Evolutionary conservation across 352 stramenopile species (phyloP).

Genomic region (Phytophthora kernoviae): DNA sequence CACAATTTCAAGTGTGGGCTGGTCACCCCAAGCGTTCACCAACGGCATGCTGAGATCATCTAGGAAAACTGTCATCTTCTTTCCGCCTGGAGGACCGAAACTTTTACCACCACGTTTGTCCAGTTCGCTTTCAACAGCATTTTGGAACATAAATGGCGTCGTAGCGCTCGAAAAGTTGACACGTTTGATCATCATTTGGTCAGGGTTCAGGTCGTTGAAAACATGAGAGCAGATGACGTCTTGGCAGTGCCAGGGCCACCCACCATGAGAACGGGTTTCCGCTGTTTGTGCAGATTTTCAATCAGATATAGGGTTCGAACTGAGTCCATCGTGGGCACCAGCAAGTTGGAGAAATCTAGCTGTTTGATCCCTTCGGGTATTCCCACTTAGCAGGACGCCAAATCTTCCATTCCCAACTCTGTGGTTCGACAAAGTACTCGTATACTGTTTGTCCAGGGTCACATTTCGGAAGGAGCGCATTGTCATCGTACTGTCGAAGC

Average conservation of each 20-base stretch:
- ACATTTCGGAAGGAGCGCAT: constrained; percentile 92
- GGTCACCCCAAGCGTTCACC: constrained; percentile 98
- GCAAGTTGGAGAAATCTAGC: constrained; percentile 97
- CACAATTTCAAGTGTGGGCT: constrained; percentile 98
- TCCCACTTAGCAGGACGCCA: constrained; percentile 96
- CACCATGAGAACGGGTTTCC: constrained; percentile 95
- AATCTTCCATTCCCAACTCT: constrained; percentile 94
- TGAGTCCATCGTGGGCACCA: constrained; percentile 99
- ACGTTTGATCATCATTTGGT: constrained; percentile 96
- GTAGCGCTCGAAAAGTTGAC: constrained; percentile 99
- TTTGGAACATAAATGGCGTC: constrained; percentile 98
- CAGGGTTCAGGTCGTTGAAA: constrained; percentile 95
- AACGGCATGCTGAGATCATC: constrained; percentile 98
- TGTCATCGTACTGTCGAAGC: constrained; percentile 93
- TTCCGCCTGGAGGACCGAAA: constrained; percentile 96
- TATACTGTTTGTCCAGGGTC: constrained; percentile 90
- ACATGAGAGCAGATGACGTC: constrained; percentile 98
- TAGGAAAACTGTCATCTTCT: constrained; percentile 99
- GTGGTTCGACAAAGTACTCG: constrained; percentile 93
- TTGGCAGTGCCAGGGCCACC: constrained; percentile 98
- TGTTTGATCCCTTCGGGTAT: constrained; percentile 92
- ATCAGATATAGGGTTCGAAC: constrained; percentile 95
- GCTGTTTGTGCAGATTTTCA: constrained; percentile 93
- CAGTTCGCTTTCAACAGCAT: constrained; percentile 96
- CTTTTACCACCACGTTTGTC: constrained; percentile 98